Conservation (phyloP, 768 basidiomycete genomes). For the Sistotremastrum niveocremeum region DNA sequence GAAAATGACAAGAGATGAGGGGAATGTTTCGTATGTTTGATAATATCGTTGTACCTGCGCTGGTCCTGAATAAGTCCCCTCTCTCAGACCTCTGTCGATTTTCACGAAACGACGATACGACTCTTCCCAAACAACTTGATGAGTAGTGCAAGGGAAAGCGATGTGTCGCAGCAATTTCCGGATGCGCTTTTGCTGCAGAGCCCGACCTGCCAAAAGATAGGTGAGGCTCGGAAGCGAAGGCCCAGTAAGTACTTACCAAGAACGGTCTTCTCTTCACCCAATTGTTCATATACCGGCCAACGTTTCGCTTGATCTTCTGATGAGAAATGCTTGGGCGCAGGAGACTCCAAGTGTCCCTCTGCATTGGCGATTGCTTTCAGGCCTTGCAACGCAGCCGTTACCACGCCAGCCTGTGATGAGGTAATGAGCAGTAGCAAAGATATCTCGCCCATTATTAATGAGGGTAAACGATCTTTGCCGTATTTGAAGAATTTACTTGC, state of each 20-base stretch:
- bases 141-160: slow-evolving; percentile 47
- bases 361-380: slow-evolving; percentile 55
- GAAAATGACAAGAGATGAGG: too few species aligned
- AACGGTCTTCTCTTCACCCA: slow-evolving; percentile 62
- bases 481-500: slow-evolving; percentile 1
- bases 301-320: slow-evolving; percentile 49
- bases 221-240: neutral
- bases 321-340: slow-evolving; percentile 37
- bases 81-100: too few species aligned
- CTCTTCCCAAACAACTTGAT: slow-evolving; percentile 74
- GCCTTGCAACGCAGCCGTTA: slow-evolving; percentile 52
- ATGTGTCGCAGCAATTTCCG: slow-evolving; percentile 56
- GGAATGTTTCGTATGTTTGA: too few species aligned
- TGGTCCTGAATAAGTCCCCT: too few species aligned
- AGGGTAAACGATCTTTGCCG: slow-evolving; percentile 33
- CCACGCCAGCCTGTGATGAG: slow-evolving; percentile 53
- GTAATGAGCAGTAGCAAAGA: slow-evolving; percentile 59
- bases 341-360: slow-evolving; percentile 48
- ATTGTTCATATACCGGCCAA: slow-evolving; percentile 61
- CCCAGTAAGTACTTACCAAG: slow-evolving; percentile 36
- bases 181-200: slow-evolving; percentile 69
- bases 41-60: too few species aligned
- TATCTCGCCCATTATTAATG: slow-evolving; percentile 58
- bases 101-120: slow-evolving; percentile 27
- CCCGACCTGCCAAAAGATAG: slow-evolving; percentile 37